Conservation (phyloP, 768 basidiomycete species). For the Lactarius akahatsu region DNA sequence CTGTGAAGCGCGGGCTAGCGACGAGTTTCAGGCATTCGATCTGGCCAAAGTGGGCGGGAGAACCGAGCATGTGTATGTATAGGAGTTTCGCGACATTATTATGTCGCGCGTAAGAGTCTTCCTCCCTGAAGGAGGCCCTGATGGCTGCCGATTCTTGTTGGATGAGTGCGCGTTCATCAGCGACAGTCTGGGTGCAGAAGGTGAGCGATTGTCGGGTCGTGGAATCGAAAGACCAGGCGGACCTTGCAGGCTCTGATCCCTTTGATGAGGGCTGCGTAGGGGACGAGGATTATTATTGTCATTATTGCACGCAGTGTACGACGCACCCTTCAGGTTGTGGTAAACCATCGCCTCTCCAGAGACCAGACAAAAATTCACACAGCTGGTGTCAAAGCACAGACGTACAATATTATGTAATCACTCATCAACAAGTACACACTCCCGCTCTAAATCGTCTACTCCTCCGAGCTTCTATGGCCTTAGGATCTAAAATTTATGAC, state of each 20-base stretch:
- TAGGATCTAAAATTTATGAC: no score
- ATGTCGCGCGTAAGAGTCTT: conserved; percentile 92
- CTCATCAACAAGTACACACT: background rate
- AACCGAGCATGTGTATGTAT: conserved; percentile 99
- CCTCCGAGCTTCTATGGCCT: no score
- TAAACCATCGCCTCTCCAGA: conserved; percentile 56
- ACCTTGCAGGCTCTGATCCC: conserved; percentile 97
- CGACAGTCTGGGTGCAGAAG: conserved; percentile 70
- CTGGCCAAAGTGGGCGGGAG: conserved; percentile 98
- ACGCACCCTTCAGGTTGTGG: conserved; percentile 81
- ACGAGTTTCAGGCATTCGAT: conserved; percentile 96
- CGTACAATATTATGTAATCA: background rate
- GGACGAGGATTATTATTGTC: conserved; percentile 32
- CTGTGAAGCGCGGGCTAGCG: conserved; percentile 91
- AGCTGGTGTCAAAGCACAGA: background rate
- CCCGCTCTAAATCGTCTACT: no score
- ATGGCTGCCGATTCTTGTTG: conserved; percentile 98
- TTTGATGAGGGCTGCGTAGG: conserved; percentile 83
- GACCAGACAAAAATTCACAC: background rate
- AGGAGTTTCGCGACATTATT: conserved; percentile 98
- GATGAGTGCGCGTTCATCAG: conserved; percentile 95
- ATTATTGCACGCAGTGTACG: background rate
- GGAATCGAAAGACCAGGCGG: conserved; percentile 6
- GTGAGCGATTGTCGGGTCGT: conserved; percentile 15
- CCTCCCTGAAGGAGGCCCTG: conserved; percentile 94